Evolutionary conservation across 106 monocot genomes (phyloP).

Genomic region (Xerophyta viscosa): DNA sequence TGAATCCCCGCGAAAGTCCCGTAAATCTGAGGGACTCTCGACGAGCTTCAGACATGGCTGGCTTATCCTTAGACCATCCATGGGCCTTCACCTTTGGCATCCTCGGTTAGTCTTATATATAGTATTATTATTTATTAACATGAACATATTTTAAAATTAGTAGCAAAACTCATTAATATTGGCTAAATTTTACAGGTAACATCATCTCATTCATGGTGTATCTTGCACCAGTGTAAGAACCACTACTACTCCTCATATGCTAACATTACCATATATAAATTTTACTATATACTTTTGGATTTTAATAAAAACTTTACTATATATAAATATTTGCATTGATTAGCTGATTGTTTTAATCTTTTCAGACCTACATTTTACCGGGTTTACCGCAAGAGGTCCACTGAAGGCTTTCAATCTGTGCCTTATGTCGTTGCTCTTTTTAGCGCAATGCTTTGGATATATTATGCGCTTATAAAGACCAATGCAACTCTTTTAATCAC

Average conservation of each 20-base stretch:
- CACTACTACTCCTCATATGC: background rate
- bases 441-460: constrained; percentile 41
- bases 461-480: constrained; percentile 28
- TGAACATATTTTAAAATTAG: too few species aligned
- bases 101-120: background rate
- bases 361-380: constrained; percentile 32
- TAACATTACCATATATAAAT: too few species aligned
- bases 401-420: constrained; percentile 34
- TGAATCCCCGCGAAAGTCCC: too few species aligned
- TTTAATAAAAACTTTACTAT: background rate
- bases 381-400: constrained; percentile 28
- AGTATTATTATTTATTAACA: too few species aligned
- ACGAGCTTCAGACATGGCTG: constrained; percentile 7
- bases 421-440: constrained; percentile 39
- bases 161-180: too few species aligned
- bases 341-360: background rate
- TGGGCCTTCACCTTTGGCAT: constrained; percentile 4
- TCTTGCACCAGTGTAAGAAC: constrained; percentile 15
- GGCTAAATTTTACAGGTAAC: constrained; percentile 12
- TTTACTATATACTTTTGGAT: too few species aligned
- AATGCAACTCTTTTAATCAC: constrained; percentile 24
- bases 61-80: constrained; percentile 7
- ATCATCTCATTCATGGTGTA: constrained; percentile 22
- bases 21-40: too few species aligned
- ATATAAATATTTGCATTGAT: background rate